These are phyloP conservation scores for Fraxinus pennsylvanica DNA, from an alignment of 257 asterid genomes.

Conservation along the genomic window DNA sequence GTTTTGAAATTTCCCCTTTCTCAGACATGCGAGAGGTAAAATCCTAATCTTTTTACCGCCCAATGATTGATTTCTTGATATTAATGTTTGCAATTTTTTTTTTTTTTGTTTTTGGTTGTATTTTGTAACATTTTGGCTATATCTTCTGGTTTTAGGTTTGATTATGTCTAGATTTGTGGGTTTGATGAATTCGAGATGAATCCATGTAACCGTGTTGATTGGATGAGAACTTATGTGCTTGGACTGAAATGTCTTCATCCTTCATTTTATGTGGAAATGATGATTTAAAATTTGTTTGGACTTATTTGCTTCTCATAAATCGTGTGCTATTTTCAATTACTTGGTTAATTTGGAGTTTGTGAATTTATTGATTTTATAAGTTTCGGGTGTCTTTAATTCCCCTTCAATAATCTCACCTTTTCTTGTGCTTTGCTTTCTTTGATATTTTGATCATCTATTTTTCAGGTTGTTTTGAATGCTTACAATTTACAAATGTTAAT, in stretches of 20 bases:
- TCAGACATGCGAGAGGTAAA: constrained; percentile 43
- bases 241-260: constrained; percentile 22
- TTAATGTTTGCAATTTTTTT: not conserved
- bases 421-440: not conserved
- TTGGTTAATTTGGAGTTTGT: too few relatives aligned
- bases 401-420: not conserved
- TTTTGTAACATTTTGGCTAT: constrained; percentile 9
- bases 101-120: not conserved
- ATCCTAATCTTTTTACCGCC: constrained; percentile 24
- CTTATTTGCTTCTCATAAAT: not conserved
- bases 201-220: constrained; percentile 21
- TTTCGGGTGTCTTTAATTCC: not conserved
- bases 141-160: not conserved
- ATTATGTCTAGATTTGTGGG: not conserved
- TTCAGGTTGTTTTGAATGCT: too few relatives aligned
- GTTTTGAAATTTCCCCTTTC: not conserved
- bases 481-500: too few relatives aligned
- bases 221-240: constrained; percentile 16
- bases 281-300: not conserved
- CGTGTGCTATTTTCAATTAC: constrained; percentile 3
- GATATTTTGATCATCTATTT: too few relatives aligned
- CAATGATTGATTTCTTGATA: too few relatives aligned
- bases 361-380: too few relatives aligned
- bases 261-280: constrained; percentile 15
- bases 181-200: constrained; percentile 10